Evolutionary conservation across 1,284 basidiomycete genomes (phyloP).

Genomic region (Cryptococcus sp.): DNA sequence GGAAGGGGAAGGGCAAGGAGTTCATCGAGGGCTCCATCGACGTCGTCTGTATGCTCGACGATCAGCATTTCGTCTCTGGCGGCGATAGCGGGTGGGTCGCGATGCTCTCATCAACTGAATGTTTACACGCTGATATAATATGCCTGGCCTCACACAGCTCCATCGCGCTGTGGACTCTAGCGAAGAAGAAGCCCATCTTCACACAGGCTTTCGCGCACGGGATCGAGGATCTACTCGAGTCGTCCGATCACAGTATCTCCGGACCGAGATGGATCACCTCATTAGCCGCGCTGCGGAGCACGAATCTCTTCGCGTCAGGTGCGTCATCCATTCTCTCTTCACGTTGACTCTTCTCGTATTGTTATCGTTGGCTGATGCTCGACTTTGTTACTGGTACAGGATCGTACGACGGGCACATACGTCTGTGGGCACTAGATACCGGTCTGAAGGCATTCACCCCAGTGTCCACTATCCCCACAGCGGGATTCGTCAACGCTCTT

Average conservation of each 20-base stretch:
- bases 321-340: constrained; percentile 30
- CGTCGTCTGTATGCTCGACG: constrained; percentile 91
- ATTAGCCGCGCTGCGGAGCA: constrained; percentile 77
- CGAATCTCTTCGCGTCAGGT: constrained; percentile 90
- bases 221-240: constrained; percentile 59
- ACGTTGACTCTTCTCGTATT: background rate
- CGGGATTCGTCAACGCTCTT: constrained; percentile 86
- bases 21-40: constrained; percentile 91
- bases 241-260: constrained; percentile 62
- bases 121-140: too few species aligned
- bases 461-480: constrained; percentile 60
- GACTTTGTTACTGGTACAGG: constrained; percentile 57
- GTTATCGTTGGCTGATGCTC: constrained; percentile 3
- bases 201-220: constrained; percentile 85
- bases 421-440: constrained; percentile 82
- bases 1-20: constrained; percentile 58
- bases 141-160: constrained; percentile 61
- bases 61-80: constrained; percentile 86
- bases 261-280: constrained; percentile 90
- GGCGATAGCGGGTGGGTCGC: constrained; percentile 85
- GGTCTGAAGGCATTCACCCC: constrained; percentile 74
- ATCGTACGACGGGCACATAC: constrained; percentile 87
- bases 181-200: constrained; percentile 94
- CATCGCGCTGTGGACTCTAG: constrained; percentile 87
- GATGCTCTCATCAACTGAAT: too few species aligned